Conservation (phyloP, 345 rosid genomes). For the Brassica rapa region DNA sequence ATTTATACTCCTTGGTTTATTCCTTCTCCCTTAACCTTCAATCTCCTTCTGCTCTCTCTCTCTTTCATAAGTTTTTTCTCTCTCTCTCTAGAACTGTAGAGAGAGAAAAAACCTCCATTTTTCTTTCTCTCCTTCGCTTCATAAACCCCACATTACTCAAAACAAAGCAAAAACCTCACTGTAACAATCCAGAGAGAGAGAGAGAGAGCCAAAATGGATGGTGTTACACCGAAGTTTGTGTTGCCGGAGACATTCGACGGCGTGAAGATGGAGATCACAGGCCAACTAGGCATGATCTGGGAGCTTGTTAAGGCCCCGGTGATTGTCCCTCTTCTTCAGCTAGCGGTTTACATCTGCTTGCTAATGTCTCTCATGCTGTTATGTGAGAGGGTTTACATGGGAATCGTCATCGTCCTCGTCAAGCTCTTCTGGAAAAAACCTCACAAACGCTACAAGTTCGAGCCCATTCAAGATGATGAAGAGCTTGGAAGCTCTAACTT, state of each 20-base stretch:
- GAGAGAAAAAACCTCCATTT: conserved; percentile 35
- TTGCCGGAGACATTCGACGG: conserved; percentile 78
- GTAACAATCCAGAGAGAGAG: not conserved
- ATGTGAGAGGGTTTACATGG: conserved; percentile 91
- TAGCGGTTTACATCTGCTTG: conserved; percentile 69
- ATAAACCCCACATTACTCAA: conserved; percentile 11
- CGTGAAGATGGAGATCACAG: conserved; percentile 66
- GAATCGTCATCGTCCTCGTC: conserved; percentile 85
- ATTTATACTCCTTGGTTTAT: conserved; percentile 18
- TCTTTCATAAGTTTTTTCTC: conserved; percentile 13
- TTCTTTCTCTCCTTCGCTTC: not conserved
- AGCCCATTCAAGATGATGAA: conserved; percentile 70
- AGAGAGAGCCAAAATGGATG: conserved; percentile 53
- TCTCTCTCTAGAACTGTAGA: conserved; percentile 37
- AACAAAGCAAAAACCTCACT: not conserved
- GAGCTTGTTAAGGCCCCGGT: conserved; percentile 91
- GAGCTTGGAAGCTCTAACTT: conserved; percentile 76
- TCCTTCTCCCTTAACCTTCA: conserved; percentile 15
- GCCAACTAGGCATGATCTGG: conserved; percentile 77
- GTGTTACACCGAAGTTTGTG: conserved; percentile 55
- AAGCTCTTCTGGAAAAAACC: conserved; percentile 96
- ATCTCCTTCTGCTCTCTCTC: conserved; percentile 35
- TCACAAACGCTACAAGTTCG: conserved; percentile 76
- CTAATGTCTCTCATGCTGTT: conserved; percentile 92
- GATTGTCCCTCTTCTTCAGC: conserved; percentile 75